Percentiles rank a stretch among this genome's conserved stretches.
Conservation (phyloP, 768 basidiomycete species). For the Dentipellis fragilis region DNA sequence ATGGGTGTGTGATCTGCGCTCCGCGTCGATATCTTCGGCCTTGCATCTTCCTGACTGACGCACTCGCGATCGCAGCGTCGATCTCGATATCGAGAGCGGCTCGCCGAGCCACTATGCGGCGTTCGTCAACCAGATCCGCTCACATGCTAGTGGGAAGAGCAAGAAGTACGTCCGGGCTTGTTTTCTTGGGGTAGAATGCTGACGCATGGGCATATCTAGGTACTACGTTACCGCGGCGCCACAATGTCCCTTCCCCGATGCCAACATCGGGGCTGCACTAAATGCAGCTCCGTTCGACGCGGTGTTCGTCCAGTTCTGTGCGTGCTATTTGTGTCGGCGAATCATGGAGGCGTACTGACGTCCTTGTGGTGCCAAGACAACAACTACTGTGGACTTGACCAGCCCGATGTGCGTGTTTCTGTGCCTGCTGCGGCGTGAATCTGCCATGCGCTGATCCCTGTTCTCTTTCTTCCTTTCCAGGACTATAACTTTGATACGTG, state of each 20-base stretch:
- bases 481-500: constrained; percentile 47
- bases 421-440: constrained; percentile 15
- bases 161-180: constrained; percentile 34
- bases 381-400: constrained; percentile 49
- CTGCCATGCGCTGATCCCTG: background rate
- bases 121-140: constrained; percentile 42
- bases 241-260: constrained; percentile 65
- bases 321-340: constrained; percentile 9
- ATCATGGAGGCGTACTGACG: background rate
- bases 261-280: constrained; percentile 45
- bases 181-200: background rate
- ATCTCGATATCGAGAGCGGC: constrained; percentile 70
- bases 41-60: background rate
- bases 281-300: constrained; percentile 60
- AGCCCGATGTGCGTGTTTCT: constrained; percentile 32
- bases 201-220: constrained; percentile 19
- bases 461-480: constrained; percentile 15
- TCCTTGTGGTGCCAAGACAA: constrained; percentile 26
- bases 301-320: constrained; percentile 64
- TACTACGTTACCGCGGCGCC: constrained; percentile 61
- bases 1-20: constrained; percentile 37
- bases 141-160: constrained; percentile 36
- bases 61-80: constrained; percentile 26
- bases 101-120: constrained; percentile 18
- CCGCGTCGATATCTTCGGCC: background rate